Evolutionary conservation across 2,329 filamentous ascomycete genomes (phyloP).

Genomic region (Aspergillus ochraceus): DNA sequence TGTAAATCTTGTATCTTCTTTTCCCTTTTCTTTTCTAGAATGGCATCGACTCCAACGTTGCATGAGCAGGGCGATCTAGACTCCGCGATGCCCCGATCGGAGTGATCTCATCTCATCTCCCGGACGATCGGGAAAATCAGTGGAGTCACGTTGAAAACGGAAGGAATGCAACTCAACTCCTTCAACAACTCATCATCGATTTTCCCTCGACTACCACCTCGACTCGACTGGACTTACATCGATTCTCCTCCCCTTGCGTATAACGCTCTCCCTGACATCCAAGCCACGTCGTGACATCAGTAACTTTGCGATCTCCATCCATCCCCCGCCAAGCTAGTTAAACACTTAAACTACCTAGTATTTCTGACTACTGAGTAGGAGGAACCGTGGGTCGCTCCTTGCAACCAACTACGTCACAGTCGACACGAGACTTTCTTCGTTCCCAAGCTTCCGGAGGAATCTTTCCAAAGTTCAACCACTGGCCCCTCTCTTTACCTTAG

Average conservation of each 20-base stretch:
- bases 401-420: conserved; percentile 35
- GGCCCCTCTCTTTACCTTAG: conserved; percentile 9
- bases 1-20: too few relatives aligned
- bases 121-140: background rate
- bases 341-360: background rate
- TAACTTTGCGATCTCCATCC: conserved; percentile 3
- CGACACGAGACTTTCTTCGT: conserved; percentile 10
- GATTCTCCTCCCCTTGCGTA: background rate
- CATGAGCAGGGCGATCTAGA: background rate
- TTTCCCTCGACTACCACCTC: background rate
- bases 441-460: conserved; percentile 26
- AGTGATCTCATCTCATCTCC: too few relatives aligned
- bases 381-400: conserved; percentile 22
- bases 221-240: background rate
- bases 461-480: conserved; percentile 13
- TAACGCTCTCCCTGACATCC: background rate
- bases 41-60: background rate
- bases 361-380: too few relatives aligned
- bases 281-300: conserved; percentile 21
- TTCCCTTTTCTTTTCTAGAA: too few relatives aligned
- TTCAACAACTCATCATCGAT: background rate
- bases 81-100: too few relatives aligned
- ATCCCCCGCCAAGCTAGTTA: conserved; percentile 3
- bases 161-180: conserved; percentile 7
- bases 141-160: conserved; percentile 3